Percentiles rank a stretch among this genome's conserved stretches.
These are phyloP conservation scores for Alternaria triticina DNA, from an alignment of 2,329 filamentous ascomycete species.

Conservation along the genomic window DNA sequence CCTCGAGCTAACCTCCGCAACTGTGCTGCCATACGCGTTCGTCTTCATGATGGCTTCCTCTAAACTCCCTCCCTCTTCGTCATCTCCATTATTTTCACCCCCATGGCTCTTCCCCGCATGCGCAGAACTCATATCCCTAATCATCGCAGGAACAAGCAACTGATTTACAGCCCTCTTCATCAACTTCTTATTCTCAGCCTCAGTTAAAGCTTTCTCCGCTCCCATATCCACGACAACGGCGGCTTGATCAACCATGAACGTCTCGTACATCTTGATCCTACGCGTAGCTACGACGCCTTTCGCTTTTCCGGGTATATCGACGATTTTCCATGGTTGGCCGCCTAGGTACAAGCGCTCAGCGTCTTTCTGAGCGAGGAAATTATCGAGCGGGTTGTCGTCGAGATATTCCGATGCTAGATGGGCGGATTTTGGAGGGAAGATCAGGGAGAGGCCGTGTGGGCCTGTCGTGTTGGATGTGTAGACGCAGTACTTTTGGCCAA, in stretches of 20 bases:
- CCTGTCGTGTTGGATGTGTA: slow-evolving; percentile 25
- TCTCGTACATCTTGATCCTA: slow-evolving; percentile 25
- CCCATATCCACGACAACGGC: slow-evolving; percentile 20
- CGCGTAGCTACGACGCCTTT: slow-evolving; percentile 29
- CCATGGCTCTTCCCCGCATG: slow-evolving; percentile 1
- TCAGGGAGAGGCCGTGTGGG: slow-evolving; percentile 19
- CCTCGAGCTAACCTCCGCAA: slow-evolving; percentile 17
- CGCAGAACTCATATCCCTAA: slow-evolving; percentile 23
- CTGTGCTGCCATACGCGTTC: slow-evolving; percentile 28
- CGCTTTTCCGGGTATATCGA: slow-evolving; percentile 24
- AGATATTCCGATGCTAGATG: slow-evolving; percentile 4
- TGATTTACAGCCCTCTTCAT: slow-evolving; percentile 19
- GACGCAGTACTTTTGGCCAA: slow-evolving; percentile 27
- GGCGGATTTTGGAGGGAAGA: slow-evolving; percentile 18
- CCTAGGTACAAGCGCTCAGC: slow-evolving; percentile 6
- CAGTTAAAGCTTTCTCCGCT: slow-evolving; percentile 3
- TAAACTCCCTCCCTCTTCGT: background rate
- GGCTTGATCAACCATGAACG: slow-evolving; percentile 35
- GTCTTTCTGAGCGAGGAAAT: slow-evolving; percentile 15
- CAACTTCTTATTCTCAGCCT: slow-evolving; percentile 4
- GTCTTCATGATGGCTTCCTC: slow-evolving; percentile 31
- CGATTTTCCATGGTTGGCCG: slow-evolving; percentile 19
- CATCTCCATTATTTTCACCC: background rate
- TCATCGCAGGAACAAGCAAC: slow-evolving; percentile 12
- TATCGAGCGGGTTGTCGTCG: slow-evolving; percentile 21